Evolutionary conservation across 495 filamentous ascomycete genomes (phyloP).

Genomic region (Aspergillus avenaceus): DNA sequence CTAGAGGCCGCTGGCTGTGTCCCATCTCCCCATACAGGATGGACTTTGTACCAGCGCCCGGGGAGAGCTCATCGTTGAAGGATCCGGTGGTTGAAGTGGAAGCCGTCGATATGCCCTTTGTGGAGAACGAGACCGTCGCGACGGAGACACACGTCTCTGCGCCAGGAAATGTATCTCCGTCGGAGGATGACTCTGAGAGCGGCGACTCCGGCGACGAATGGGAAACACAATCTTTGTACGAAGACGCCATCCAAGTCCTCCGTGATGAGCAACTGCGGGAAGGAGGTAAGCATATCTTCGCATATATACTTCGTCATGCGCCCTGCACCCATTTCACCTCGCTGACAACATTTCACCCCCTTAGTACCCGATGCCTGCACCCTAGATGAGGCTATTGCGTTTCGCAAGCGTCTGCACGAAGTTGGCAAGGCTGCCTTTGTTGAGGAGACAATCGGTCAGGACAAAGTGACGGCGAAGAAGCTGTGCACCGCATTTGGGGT

Average conservation of each 20-base stretch:
- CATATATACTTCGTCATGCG: conserved; percentile 16
- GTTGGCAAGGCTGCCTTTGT: conserved; percentile 76
- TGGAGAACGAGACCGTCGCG: conserved; percentile 15
- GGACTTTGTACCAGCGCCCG: conserved; percentile 40
- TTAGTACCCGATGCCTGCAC: conserved; percentile 62
- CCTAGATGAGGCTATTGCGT: conserved; percentile 63
- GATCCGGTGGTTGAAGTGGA: conserved; percentile 43
- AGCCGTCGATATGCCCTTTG: conserved; percentile 33
- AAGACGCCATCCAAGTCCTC: conserved; percentile 61
- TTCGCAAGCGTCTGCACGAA: conserved; percentile 64
- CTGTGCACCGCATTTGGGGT: conserved; percentile 91
- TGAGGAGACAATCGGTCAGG: conserved; percentile 62
- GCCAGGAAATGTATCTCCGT: conserved; percentile 23
- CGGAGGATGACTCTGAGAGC: conserved; percentile 53
- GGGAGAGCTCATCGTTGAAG: conserved; percentile 37
- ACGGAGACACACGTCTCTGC: conserved; percentile 24
- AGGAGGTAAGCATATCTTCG: conserved; percentile 43
- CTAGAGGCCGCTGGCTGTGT: conserved; percentile 31
- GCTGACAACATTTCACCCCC: conserved; percentile 5
- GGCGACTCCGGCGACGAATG: conserved; percentile 60
- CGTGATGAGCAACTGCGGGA: conserved; percentile 57
- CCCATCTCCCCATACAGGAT: conserved; percentile 32
- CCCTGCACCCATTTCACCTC: conserved; percentile 3
- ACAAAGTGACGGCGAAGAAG: conserved; percentile 70
- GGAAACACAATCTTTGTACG: conserved; percentile 65